Evolutionary conservation across 1,139 yeast species (phyloP).

Genomic region (Trichomonascaceae sp.): DNA sequence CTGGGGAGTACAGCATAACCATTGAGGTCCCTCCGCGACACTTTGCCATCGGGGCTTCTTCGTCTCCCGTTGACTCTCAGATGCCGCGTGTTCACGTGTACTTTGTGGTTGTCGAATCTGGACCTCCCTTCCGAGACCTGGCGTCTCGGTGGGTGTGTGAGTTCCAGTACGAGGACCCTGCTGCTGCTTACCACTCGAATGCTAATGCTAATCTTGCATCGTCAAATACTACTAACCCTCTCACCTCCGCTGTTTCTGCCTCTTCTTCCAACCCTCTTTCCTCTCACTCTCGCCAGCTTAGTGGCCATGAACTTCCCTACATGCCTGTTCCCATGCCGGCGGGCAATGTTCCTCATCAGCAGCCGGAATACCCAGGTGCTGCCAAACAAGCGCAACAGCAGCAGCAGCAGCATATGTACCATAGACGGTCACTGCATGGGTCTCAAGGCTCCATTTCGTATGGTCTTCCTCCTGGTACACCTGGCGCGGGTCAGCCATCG

Average conservation of each 20-base stretch:
- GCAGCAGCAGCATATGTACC: constrained; percentile 4
- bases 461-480: background rate
- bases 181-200: constrained; percentile 2
- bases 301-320: no score
- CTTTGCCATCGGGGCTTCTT: constrained; percentile 6
- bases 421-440: background rate
- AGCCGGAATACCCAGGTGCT: constrained; percentile 1
- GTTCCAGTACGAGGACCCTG: constrained; percentile 6
- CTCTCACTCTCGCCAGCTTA: no score
- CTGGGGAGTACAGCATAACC: constrained; percentile 8
- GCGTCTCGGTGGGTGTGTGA: constrained; percentile 18
- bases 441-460: background rate
- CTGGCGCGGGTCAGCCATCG: background rate
- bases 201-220: no score
- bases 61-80: constrained; percentile 4
- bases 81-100: constrained; percentile 7
- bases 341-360: constrained; percentile 1
- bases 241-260: constrained; percentile 20
- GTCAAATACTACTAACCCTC: constrained; percentile 5
- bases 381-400: constrained; percentile 12
- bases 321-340: constrained; percentile 11
- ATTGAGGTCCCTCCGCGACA: constrained; percentile 12
- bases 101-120: constrained; percentile 6
- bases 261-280: no score
- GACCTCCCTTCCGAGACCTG: constrained; percentile 6